Base-by-base conservation (phyloP, 495 filamentous ascomycete species). In the Daldinia vernicosa region DNA sequence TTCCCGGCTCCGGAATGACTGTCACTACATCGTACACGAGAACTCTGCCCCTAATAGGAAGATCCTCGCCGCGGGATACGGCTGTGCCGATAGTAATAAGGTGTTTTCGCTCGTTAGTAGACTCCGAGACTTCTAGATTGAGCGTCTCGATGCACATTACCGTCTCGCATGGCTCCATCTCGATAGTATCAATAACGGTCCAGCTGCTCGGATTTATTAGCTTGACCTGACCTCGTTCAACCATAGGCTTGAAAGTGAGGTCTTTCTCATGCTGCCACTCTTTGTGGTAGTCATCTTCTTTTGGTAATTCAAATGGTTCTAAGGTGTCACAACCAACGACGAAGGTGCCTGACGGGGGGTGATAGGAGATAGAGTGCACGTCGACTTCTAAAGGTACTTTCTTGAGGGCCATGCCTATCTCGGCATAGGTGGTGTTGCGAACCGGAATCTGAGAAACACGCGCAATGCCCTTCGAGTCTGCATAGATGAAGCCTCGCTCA, bases 21-120 rank as follows among this genome's bases (percentile, higher is more conserved):
- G 89, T 85, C 57, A 97, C 93, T 52, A 98, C 84, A 63, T 97
- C 93, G 76, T 94, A 97, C 58, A 99, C 91, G 76, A 95, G 94
- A 64, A 99, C 86, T 56, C 87, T 86, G n/a, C 95, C 96, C 35
- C 89, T 87, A 0, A 92, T 88, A 3, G 94, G 89, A 32, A 94
- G 87, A 75, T 99, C 95, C 79, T 98, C 95, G 52, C 96, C 95
- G 63, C 89, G 90, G 53, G 89, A 84, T 45, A 94, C 85, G 26
- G 93, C 89, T 0, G 96, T 97, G 8, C 95, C 96, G 4, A 97
- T 92, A 11, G 89, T 89, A 56, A 98, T 85, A 43, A 97, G 86
- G 68, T 90, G 88, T 67, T 87, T 89, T 14, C 93, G 89, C 72
- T 97, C 90, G 72, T 96, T 91, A 0, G 94, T 97, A 39, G 89